Conservation (phyloP, 345 rosid species). For the Lagerstroemia speciosa region DNA sequence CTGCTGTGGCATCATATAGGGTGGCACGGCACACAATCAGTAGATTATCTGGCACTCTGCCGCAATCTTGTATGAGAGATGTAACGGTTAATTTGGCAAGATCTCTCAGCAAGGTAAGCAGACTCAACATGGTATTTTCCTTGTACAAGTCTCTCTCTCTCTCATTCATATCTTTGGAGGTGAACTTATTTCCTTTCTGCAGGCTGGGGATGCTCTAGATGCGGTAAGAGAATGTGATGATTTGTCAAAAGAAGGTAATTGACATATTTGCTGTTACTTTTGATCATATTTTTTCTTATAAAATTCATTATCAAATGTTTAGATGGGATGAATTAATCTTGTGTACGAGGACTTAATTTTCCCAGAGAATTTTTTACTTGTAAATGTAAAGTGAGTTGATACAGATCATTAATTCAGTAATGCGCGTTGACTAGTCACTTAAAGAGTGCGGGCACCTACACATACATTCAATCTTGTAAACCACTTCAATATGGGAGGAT, state of each 20-base stretch:
- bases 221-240: conserved; percentile 63
- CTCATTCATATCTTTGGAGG: not conserved
- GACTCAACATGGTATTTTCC: not conserved
- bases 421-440: not conserved
- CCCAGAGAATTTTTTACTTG: not conserved
- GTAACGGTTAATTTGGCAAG: conserved; percentile 74
- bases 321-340: not conserved
- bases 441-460: not conserved
- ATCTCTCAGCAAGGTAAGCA: conserved; percentile 60
- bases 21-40: conserved; percentile 46
- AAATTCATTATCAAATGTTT: not conserved
- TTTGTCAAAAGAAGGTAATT: conserved; percentile 53
- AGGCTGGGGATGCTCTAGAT: conserved; percentile 53
- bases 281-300: not conserved
- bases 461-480: not conserved
- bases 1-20: conserved; percentile 61
- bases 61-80: conserved; percentile 42
- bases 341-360: not conserved
- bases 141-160: not conserved
- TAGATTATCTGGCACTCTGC: conserved; percentile 23
- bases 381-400: not conserved
- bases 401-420: not conserved
- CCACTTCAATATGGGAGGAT: not conserved
- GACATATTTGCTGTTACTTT: not conserved
- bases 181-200: conserved; percentile 14